Base-by-base conservation (phyloP, 2,329 filamentous ascomycete species). In the Colletotrichum euphorbiae region DNA sequence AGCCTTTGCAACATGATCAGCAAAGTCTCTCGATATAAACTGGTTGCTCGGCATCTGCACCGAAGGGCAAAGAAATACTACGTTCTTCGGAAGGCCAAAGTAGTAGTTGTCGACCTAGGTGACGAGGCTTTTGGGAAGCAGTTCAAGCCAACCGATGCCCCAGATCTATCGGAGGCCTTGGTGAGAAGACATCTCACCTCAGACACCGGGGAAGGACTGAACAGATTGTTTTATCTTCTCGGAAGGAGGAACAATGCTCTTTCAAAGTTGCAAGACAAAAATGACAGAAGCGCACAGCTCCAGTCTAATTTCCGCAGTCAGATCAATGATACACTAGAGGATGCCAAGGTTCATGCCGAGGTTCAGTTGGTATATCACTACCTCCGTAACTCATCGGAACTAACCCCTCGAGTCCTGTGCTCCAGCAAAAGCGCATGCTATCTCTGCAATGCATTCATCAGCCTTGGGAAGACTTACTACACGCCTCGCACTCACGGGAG, bases 341-440 rank as follows among this genome's bases (percentile, higher is more conserved):
- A 75, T 2, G 75, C 74, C n/a, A 81, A 78, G 56, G 76, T 86
- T 24, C 84, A 87, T 67, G 83, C 83, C 4, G 83, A 86, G 72
- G 79, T 87, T 28, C 83, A 86, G 67, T 77, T 87, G 19, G 66
- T 85, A 8, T 80, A 78, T 57, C 77, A 82, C 68, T 83, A 79
- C 62, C 79, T 83, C 56, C 55, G 75, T 2, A 68, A 77, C 33
- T 57, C 73, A 3, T n/a, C 67, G 0, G 59, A 64, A 0, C 69
- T 72, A 11, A 75, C 72, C 33, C 82, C 83, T 8, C 78, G 82
- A 17, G 77, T 83, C 3, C 80, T 87, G 6, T 79, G 79, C 60
- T 83, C 83, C 3, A 83, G 79, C 75, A 87, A 86, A 64, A 79
- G 82, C 58, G 81, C 84, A 1, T 87, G 84, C 70, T 86, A 81